A percentile compares a stretch with the other conserved stretches of the same genome.
phyloP scores from a whole-genome alignment of 1,284 basidiomycete species.

The Ustilago tritici region DNA sequence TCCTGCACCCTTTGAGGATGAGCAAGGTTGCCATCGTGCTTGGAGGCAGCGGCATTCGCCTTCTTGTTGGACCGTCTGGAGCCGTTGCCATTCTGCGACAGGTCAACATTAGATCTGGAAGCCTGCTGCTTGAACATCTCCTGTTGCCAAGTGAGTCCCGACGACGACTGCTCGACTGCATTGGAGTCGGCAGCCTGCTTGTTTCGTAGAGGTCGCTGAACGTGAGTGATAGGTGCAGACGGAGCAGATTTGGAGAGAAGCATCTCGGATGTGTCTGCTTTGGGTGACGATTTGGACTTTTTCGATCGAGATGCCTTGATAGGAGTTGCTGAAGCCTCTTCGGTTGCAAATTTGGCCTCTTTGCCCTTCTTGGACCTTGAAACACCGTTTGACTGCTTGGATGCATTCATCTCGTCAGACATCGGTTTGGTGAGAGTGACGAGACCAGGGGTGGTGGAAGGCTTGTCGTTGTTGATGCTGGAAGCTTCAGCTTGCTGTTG shows the following conservation, averaged over 20 bases:
- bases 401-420: constrained; percentile 38
- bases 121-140: constrained; percentile 45
- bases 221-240: constrained; percentile 28
- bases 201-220: constrained; percentile 16
- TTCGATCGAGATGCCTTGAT: constrained; percentile 37
- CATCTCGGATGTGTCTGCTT: constrained; percentile 37
- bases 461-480: constrained; percentile 9
- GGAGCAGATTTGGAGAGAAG: constrained; percentile 52
- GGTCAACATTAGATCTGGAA: constrained; percentile 27
- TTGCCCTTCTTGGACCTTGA: constrained; percentile 44
- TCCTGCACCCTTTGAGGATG: constrained; percentile 48
- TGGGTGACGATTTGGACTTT: constrained; percentile 39
- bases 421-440: constrained; percentile 55
- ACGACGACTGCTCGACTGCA: constrained; percentile 16
- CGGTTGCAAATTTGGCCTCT: constrained; percentile 36
- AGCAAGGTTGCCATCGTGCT: constrained; percentile 51
- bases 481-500: constrained; percentile 20
- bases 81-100: constrained; percentile 26
- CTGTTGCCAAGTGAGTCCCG: constrained; percentile 59
- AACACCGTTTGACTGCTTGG: constrained; percentile 21
- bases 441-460: constrained; percentile 43
- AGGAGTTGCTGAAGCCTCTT: constrained; percentile 33
- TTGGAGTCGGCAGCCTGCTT: constrained; percentile 11
- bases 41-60: constrained; percentile 11
- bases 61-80: constrained; percentile 32